Percentiles rank a stretch among this genome's conserved stretches.
phyloP scores from a whole-genome alignment of 75 land plant species.

The Larix kaempferi region DNA sequence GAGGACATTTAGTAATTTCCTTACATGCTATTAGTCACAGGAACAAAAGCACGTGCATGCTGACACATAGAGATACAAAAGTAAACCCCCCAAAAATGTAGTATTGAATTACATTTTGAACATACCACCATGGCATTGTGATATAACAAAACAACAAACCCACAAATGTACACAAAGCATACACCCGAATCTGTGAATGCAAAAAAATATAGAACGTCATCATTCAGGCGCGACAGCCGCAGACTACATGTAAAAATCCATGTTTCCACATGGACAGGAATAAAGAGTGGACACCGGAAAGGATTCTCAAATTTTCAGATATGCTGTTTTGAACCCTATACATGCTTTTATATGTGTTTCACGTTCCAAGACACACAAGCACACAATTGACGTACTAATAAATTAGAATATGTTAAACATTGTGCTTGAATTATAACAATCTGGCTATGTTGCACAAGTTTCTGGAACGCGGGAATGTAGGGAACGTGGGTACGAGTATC shows the following conservation, averaged over 20 bases:
- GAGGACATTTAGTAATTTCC: background rate
- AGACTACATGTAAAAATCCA: no score
- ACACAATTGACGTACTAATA: background rate
- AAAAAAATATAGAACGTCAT: no score
- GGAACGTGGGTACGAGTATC: no score
- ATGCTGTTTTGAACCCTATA: no score
- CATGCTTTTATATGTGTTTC: background rate
- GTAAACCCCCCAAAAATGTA: background rate
- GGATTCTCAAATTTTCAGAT: no score
- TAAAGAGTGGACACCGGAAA: no score
- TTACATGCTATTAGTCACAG: no score
- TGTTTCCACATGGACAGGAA: no score
- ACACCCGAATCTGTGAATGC: background rate
- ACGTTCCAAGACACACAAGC: background rate
- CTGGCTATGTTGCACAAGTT: no score
- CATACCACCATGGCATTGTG: background rate
- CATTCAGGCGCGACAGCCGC: no score
- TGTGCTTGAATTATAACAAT: background rate
- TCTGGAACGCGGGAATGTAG: no score
- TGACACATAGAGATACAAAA: background rate
- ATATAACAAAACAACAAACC: background rate
- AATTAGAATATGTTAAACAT: background rate
- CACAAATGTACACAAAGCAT: background rate
- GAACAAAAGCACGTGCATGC: background rate
- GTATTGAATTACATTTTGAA: no score